Evolutionary conservation across 208 protist genomes (phyloP).

Genomic region (Leishmania tropica): DNA sequence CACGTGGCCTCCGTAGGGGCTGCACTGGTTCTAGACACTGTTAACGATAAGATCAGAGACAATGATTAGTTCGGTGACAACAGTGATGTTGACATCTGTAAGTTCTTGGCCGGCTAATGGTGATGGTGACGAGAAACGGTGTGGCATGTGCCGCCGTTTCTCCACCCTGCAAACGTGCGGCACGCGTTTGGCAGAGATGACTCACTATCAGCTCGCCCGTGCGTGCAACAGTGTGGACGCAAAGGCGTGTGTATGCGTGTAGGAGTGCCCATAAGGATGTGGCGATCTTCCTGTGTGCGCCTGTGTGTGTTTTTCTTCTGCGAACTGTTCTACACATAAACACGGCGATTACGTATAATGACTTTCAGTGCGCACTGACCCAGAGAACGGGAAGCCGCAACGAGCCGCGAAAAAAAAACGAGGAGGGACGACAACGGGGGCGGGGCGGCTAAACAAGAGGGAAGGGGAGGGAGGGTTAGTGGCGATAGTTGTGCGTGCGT

Average conservation of each 20-base stretch:
- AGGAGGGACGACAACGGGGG: too few relatives aligned
- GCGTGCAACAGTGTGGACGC: not conserved
- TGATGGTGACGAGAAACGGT: not conserved
- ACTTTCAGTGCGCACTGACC: not conserved
- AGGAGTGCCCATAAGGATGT: not conserved
- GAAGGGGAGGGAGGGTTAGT: not conserved
- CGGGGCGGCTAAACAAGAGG: not conserved
- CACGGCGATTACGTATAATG: not conserved
- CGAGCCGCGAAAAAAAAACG: too few relatives aligned
- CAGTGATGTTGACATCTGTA: not conserved
- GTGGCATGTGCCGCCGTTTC: not conserved
- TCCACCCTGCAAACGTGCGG: not conserved
- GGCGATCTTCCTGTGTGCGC: conserved; percentile 1
- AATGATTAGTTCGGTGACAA: not conserved
- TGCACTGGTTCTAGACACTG: not conserved
- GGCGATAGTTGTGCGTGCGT: not conserved
- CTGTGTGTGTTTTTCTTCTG: not conserved
- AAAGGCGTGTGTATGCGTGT: not conserved
- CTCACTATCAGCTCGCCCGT: too few relatives aligned
- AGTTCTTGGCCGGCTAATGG: not conserved
- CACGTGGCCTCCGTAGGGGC: not conserved
- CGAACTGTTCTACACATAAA: not conserved
- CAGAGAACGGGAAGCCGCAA: not conserved
- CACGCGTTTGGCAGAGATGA: not conserved
- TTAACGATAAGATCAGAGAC: not conserved